Evolutionary conservation across 1,284 basidiomycete species (phyloP), one percentile per base, ranked within the genome.

Genomic region (Vanrija humicola): DNA sequence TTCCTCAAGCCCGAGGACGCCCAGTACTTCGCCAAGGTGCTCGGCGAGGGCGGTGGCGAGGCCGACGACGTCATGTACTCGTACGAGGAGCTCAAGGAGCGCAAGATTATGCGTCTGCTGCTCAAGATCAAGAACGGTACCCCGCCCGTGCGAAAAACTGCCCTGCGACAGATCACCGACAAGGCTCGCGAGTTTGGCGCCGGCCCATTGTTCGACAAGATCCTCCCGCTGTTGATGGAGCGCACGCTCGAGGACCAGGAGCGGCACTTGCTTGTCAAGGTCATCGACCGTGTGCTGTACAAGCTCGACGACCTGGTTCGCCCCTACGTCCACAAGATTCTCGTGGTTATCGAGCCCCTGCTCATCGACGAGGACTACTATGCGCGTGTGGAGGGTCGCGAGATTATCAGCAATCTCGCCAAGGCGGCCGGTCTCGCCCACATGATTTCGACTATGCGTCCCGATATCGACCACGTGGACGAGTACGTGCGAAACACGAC

Each of bases 371-470:
- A 98, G 76, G 96, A 98, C 77, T 98, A 98, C 79, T 98, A 98
- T 69, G 96, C 96, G 46, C 90, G 95, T 74, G 92, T 99, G 53
- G 96, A 99, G 80, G 96, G 96, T 63, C 90, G 96, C 50, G 96
- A 98, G 80, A 98, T 98, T 73, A 99, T 99, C 69, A 95, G 91
- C 69, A 98, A 99, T 77, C 80, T 98, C 48, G 96, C 96, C 46
- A 99, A 98, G 77, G 96, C 96, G 3, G 95, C 96, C 34, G 95
- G 96, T 77, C 86, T 98, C 21, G 96, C 95, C 3, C 96, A 98
- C 77, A 98, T 99, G 96, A 98, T 99, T 69, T 98, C 95, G 38
- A 98, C 95, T 19, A 98, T 99, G 95, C 88, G 95, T 67, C 96
- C 96, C 3, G 95, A 99, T 82, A 98, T 99, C 65, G 95, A 99